Evolutionary conservation across 495 filamentous ascomycete genomes (phyloP), one percentile per base, ranked within the genome.

Genomic region (Aspergillus cristatus): DNA sequence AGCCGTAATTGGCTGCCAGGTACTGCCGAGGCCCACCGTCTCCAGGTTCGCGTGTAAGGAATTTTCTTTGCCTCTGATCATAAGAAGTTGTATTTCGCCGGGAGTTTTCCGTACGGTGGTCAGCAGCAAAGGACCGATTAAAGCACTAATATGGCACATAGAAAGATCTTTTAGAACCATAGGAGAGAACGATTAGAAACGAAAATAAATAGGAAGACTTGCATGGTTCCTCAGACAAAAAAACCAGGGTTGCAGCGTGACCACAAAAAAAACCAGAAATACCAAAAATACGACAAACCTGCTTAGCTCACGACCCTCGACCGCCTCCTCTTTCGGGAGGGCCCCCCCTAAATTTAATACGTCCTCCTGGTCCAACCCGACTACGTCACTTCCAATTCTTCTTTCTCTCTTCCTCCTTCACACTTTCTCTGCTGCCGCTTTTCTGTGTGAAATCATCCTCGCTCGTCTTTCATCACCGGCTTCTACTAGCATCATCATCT

Each of bases 321-420:
- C 48, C 50, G 45, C 46, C 50, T 48, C 46, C 46, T 49, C 46
- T 49, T 43, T 45, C 47, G 25, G 29, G 20, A 8, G 41, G 30
- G 37, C 34, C 28, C 46, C 51, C 52, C 45, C 45, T 48, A 51
- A 48, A 48, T 41, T 44, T 24, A 24, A n/a, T n/a, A n/a, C n/a
- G n/a, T n/a, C n/a, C n/a, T n/a, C n/a, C n/a, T 55, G 44, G 48
- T 45, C 37, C 37, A 55, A 46, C 45, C 50, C 51, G 49, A 51
- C 56, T 60, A 60, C 56, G 56, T 60, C 56, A 60, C 56, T 51
- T 51, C n/a, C n/a, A n/a, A n/a, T 47, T 53, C 53, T 38, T 47
- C 26, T 13, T 32, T 31, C 26, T 42, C 10, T 30, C 25, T 14
- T 32, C 33, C 10, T n/a, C n/a, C n/a, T n/a, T n/a, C n/a, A n/a